Evolutionary conservation across 1,139 yeast genomes (phyloP).

Genomic region (Yamadazyma jaroonii): DNA sequence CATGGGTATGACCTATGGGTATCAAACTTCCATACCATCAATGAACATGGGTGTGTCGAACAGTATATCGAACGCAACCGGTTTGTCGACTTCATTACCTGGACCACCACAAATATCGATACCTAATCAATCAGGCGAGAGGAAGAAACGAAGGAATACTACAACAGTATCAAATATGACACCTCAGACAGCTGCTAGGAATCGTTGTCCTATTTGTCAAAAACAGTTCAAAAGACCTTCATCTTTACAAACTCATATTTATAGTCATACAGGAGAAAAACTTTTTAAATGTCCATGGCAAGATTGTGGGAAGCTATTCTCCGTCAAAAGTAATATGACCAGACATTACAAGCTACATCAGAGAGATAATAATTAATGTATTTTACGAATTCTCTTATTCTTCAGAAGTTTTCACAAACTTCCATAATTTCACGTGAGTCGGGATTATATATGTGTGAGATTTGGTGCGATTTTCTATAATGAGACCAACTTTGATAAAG

Average conservation of each 20-base stretch:
- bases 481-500: constrained; percentile 4
- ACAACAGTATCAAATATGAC: constrained; percentile 27
- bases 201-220: constrained; percentile 65
- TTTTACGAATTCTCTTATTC: too few relatives aligned
- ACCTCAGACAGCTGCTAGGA: constrained; percentile 32
- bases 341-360: constrained; percentile 71
- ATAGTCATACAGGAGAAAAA: constrained; percentile 85
- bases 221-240: constrained; percentile 81
- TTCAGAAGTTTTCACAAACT: neutral
- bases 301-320: constrained; percentile 68
- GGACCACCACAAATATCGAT: neutral
- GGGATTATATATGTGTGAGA: too few relatives aligned
- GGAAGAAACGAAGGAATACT: constrained; percentile 17
- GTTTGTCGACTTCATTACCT: neutral
- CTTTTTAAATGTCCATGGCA: constrained; percentile 68
- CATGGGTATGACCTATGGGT: neutral
- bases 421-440: too few relatives aligned
- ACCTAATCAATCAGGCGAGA: neutral
- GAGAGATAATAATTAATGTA: constrained; percentile 21
- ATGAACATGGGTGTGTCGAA: neutral
- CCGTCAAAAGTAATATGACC: constrained; percentile 78
- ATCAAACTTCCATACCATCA: neutral
- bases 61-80: neutral
- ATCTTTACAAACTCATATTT: constrained; percentile 74
- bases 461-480: neutral